A percentile compares a stretch with the other conserved stretches of the same genome.
Conservation (phyloP, 495 filamentous ascomycete species). For the Penicillium egyptiacum region DNA sequence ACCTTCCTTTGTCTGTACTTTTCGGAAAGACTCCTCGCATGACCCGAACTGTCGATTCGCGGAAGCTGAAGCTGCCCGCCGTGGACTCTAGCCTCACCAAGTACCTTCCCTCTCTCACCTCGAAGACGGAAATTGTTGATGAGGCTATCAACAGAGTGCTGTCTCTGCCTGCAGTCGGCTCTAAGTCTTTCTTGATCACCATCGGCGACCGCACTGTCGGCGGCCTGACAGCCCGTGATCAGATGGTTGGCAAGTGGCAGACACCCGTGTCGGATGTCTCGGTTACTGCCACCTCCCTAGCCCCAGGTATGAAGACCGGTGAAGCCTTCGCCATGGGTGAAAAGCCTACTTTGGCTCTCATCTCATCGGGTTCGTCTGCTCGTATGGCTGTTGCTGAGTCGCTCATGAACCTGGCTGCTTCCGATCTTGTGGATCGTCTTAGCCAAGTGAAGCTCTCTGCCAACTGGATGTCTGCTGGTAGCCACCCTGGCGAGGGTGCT, state of each 20-base stretch:
- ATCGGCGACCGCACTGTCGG: slow-evolving; percentile 92
- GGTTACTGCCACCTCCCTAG: slow-evolving; percentile 82
- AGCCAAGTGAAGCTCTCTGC: slow-evolving; percentile 82
- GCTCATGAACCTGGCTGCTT: slow-evolving; percentile 87
- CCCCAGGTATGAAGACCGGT: slow-evolving; percentile 69
- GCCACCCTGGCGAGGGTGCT: slow-evolving; percentile 90
- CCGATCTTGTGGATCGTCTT: slow-evolving; percentile 75
- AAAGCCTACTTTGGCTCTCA: slow-evolving; percentile 84
- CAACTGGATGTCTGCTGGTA: slow-evolving; percentile 98
- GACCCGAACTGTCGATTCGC: slow-evolving; percentile 73
- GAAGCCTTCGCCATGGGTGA: slow-evolving; percentile 98
- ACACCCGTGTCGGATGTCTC: slow-evolving; percentile 92
- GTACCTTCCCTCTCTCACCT: slow-evolving; percentile 60
- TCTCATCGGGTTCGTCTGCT: slow-evolving; percentile 89
- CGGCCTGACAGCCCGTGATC: slow-evolving; percentile 83
- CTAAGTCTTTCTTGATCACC: slow-evolving; percentile 95
- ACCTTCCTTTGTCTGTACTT: slow-evolving; percentile 85
- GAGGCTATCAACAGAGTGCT: slow-evolving; percentile 81
- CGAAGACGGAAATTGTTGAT: slow-evolving; percentile 62
- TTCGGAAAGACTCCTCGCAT: slow-evolving; percentile 91
- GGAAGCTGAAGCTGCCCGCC: slow-evolving; percentile 62
- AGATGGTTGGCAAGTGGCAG: slow-evolving; percentile 97
- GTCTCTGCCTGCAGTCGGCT: slow-evolving; percentile 82
- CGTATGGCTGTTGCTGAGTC: slow-evolving; percentile 96
- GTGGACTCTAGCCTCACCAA: slow-evolving; percentile 69